Conservation (phyloP, 2,329 filamentous ascomycete genomes). For the Helotiales sp. region DNA sequence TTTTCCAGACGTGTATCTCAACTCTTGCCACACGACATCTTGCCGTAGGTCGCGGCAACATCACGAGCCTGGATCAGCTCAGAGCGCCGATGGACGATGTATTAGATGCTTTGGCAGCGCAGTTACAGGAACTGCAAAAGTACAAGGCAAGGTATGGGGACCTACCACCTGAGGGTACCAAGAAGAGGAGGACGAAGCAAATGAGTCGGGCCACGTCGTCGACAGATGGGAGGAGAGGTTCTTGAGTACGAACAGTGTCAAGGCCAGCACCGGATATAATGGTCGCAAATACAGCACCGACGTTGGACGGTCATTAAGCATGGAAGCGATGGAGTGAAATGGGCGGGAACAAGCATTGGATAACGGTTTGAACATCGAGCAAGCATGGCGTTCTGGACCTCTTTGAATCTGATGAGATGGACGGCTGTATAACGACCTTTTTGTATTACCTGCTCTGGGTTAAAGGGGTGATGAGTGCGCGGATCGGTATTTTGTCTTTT, state of each 20-base stretch:
- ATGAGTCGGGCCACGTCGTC: neutral
- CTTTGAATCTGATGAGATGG: neutral
- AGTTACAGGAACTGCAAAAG: conserved; percentile 62
- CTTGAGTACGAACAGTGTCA: no score
- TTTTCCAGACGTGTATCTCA: conserved; percentile 70
- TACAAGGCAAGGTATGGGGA: conserved; percentile 48
- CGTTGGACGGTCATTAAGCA: no score
- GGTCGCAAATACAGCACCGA: no score
- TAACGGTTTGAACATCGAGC: neutral
- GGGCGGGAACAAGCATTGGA: no score
- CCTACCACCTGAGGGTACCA: conserved; percentile 9
- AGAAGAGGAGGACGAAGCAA: conserved; percentile 1
- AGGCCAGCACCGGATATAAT: no score
- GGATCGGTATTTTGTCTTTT: neutral
- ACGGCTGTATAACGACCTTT: conserved; percentile 1
- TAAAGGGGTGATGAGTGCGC: neutral
- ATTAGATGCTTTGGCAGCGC: conserved; percentile 58
- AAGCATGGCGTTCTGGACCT: conserved; percentile 1
- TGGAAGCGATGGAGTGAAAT: no score
- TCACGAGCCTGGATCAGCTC: conserved; percentile 67
- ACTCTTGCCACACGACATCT: conserved; percentile 79
- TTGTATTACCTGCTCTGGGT: neutral
- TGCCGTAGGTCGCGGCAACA: conserved; percentile 64
- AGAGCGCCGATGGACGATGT: conserved; percentile 77
- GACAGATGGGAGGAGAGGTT: neutral